Percentiles rank a stretch among this genome's conserved stretches.
phyloP scores from a whole-genome alignment of 108 stramenopile species.

The Skeletonema potamos region DNA sequence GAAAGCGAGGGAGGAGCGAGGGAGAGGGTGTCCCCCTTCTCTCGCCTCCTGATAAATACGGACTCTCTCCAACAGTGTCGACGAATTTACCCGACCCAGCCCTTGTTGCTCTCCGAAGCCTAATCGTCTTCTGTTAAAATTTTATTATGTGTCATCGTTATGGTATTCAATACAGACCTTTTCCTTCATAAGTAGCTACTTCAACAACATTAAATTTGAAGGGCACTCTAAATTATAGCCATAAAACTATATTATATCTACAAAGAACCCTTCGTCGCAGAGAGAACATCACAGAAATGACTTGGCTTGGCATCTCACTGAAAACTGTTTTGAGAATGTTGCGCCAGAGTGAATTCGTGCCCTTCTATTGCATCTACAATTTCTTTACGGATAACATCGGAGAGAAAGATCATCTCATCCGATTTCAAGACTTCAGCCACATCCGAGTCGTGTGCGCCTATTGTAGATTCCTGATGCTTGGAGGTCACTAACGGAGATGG shows the following conservation, averaged over 20 bases:
- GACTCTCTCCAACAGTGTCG: too few species aligned
- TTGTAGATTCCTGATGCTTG: background rate
- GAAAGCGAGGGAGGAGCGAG: background rate
- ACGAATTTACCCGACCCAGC: too few species aligned
- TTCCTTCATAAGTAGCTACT: too few species aligned
- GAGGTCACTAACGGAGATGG: too few species aligned
- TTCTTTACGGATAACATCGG: background rate
- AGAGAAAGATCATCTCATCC: background rate
- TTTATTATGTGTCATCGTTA: too few species aligned
- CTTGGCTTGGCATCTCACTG: background rate
- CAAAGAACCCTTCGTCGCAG: background rate
- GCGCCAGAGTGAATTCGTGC: background rate
- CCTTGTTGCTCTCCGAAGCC: too few species aligned
- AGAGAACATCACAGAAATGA: background rate
- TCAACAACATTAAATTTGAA: too few species aligned
- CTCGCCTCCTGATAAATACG: too few species aligned
- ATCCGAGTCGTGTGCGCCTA: background rate
- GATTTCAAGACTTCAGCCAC: background rate
- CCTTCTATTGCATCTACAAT: background rate
- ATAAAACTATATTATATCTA: background rate
- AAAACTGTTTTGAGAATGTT: background rate
- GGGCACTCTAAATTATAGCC: too few species aligned
- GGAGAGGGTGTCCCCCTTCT: too few species aligned
- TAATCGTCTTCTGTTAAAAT: too few species aligned
- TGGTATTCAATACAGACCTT: too few species aligned